Evolutionary conservation across 345 rosid genomes (phyloP).

Genomic region (Theobroma cacao): DNA sequence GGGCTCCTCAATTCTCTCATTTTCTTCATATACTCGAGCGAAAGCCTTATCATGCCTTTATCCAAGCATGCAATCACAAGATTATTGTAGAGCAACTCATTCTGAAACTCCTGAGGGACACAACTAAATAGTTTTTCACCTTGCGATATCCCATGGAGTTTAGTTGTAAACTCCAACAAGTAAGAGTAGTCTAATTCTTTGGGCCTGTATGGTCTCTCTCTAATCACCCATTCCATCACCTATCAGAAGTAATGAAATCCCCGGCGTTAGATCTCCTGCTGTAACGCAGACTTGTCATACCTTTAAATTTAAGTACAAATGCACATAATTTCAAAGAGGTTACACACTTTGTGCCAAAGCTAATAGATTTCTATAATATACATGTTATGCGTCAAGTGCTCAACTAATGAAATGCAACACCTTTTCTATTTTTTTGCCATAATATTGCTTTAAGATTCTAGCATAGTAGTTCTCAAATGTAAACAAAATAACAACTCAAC

Average conservation of each 20-base stretch:
- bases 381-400: background rate
- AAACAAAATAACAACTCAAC: background rate
- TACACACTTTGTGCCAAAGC: background rate
- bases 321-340: background rate
- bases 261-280: background rate
- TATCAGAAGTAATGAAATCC: slow-evolving; percentile 25
- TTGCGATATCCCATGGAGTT: slow-evolving; percentile 68
- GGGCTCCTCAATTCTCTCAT: slow-evolving; percentile 78
- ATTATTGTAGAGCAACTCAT: slow-evolving; percentile 81
- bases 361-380: background rate
- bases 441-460: background rate
- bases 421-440: background rate
- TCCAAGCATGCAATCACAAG: slow-evolving; percentile 83
- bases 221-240: slow-evolving; percentile 96
- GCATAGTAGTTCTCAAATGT: background rate
- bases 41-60: slow-evolving; percentile 65
- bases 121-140: slow-evolving; percentile 71
- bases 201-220: slow-evolving; percentile 81
- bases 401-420: background rate
- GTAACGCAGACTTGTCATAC: background rate
- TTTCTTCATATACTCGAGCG: slow-evolving; percentile 89
- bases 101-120: slow-evolving; percentile 80
- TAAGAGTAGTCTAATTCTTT: slow-evolving; percentile 88
- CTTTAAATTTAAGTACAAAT: background rate
- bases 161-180: slow-evolving; percentile 74